Evolutionary conservation across 1,139 yeast genomes (phyloP).

Genomic region (Geotrichum bryndzae): DNA sequence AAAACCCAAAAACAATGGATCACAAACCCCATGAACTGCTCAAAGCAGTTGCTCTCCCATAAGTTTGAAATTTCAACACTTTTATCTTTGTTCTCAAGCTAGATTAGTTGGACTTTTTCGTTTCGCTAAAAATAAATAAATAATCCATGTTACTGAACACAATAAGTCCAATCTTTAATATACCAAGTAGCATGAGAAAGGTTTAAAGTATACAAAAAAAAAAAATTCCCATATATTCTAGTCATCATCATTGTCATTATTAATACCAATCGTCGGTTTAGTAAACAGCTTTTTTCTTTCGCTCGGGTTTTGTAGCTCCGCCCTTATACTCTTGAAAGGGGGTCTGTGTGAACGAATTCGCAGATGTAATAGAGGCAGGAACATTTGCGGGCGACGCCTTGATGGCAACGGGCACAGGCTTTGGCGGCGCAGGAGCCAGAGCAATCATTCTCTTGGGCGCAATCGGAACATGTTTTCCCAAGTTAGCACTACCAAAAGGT

Average conservation of each 20-base stretch:
- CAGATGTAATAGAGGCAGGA: background rate
- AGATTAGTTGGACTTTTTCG: too few relatives aligned
- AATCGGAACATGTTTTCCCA: slow-evolving; percentile 24
- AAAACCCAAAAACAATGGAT: too few relatives aligned
- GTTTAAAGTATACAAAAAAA: background rate
- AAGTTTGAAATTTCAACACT: too few relatives aligned
- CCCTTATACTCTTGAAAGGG: background rate
- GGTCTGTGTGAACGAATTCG: background rate
- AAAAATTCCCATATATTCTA: background rate
- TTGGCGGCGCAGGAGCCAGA: slow-evolving; percentile 21
- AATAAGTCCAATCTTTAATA: too few relatives aligned
- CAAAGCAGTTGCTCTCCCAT: too few relatives aligned
- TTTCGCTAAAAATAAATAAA: too few relatives aligned
- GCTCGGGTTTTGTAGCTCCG: background rate
- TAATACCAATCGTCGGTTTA: background rate
- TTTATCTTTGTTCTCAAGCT: too few relatives aligned
- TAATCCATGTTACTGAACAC: too few relatives aligned
- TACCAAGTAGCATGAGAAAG: too few relatives aligned
- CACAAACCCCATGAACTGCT: too few relatives aligned
- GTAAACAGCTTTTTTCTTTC: background rate
- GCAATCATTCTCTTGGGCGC: slow-evolving; percentile 29
- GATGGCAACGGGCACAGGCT: slow-evolving; percentile 11
- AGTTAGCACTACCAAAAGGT: background rate
- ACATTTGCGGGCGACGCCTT: background rate
- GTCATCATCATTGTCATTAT: background rate